phyloP scores from a whole-genome alignment of 1,284 basidiomycete genomes.

The Cryptococcus sp. region DNA sequence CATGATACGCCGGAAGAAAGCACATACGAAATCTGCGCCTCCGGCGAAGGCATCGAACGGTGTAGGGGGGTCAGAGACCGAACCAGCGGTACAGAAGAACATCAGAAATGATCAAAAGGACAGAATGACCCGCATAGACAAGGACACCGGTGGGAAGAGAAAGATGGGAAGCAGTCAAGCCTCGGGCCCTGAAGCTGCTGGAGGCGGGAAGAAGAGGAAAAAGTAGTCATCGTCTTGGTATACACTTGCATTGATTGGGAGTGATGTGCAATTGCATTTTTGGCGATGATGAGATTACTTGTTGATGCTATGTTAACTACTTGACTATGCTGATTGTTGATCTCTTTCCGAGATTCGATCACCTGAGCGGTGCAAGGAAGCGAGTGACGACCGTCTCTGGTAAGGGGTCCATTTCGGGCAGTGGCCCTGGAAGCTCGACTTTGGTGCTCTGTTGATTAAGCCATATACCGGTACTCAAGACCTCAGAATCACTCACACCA shows the following conservation, averaged over 20 bases:
- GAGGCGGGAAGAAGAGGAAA: neutral
- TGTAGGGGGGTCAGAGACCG: neutral
- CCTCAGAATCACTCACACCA: neutral
- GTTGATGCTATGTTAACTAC: neutral
- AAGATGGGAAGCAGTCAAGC: neutral
- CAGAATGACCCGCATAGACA: neutral
- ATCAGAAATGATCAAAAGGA: neutral
- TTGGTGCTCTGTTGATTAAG: neutral
- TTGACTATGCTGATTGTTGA: neutral
- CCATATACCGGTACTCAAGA: neutral
- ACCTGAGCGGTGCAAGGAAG: neutral
- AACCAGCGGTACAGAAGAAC: neutral
- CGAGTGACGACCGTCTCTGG: constrained; percentile 10
- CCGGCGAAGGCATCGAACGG: no score
- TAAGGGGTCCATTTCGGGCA: constrained; percentile 18
- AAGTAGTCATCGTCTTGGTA: no score
- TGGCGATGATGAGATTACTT: neutral
- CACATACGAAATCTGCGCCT: no score
- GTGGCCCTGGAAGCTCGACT: constrained; percentile 19
- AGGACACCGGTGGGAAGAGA: neutral
- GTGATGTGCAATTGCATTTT: neutral
- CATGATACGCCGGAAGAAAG: constrained; percentile 45
- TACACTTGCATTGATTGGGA: no score
- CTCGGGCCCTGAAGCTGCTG: neutral
- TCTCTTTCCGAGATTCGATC: neutral